Evolutionary conservation across 108 stramenopile genomes (phyloP).

Genomic region (Licmophora abbreviata): DNA sequence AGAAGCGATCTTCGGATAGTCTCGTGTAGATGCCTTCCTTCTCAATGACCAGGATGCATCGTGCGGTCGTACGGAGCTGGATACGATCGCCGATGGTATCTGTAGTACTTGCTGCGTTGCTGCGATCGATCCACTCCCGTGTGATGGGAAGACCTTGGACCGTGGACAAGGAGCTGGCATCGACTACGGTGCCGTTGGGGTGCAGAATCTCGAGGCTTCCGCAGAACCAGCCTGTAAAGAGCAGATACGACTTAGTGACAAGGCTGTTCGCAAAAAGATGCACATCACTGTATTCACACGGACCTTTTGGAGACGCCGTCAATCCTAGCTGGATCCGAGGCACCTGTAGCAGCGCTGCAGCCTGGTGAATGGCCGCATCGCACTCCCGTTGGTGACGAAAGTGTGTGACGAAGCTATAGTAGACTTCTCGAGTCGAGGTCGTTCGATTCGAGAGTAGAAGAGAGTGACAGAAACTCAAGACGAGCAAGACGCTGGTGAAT

Average conservation of each 20-base stretch:
- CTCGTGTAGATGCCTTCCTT: conserved; percentile 97
- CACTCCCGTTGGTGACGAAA: conserved; percentile 71
- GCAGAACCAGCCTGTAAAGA: conserved; percentile 70
- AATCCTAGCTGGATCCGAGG: conserved; percentile 58
- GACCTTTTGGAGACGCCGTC: conserved; percentile 72
- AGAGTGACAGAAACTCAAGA: conserved; percentile 53
- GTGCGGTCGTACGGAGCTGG: conserved; percentile 15
- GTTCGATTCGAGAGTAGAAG: conserved; percentile 50
- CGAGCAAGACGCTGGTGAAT: conserved; percentile 48
- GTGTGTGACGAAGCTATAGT: conserved; percentile 79
- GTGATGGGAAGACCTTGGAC: conserved; percentile 54
- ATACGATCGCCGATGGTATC: too few species aligned
- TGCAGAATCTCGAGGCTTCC: conserved; percentile 47
- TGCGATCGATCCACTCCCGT: conserved; percentile 43
- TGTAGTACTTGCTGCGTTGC: not conserved
- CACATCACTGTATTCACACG: not conserved
- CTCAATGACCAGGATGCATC: conserved; percentile 89
- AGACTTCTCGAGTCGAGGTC: conserved; percentile 78
- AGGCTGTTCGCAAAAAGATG: too few species aligned
- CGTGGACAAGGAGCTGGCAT: conserved; percentile 35
- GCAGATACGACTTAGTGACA: too few species aligned
- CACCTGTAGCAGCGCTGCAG: conserved; percentile 32
- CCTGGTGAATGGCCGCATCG: conserved; percentile 50
- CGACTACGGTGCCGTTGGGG: conserved; percentile 22
- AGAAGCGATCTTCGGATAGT: conserved; percentile 89